Conservation (phyloP, 495 filamentous ascomycete genomes). For the Bryoglossum gracile region DNA sequence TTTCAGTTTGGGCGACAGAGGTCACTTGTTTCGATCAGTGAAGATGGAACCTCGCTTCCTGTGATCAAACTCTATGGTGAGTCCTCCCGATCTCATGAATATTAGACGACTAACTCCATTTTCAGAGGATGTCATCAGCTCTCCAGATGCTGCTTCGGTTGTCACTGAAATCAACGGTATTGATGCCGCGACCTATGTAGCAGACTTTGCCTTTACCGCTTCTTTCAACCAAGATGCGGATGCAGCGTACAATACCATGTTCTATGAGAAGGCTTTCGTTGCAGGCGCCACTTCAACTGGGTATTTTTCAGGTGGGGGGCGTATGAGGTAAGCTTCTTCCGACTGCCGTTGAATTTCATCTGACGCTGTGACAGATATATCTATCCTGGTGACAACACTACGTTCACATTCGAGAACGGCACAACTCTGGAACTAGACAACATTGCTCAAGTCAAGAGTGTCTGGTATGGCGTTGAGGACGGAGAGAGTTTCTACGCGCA, state of each 20-base stretch:
- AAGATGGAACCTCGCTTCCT: conserved; percentile 31
- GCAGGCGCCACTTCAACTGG: conserved; percentile 29
- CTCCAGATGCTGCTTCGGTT: conserved; percentile 17
- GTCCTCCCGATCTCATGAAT: background rate
- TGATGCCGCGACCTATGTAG: conserved; percentile 23
- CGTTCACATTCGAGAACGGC: conserved; percentile 38
- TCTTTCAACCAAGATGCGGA: conserved; percentile 34
- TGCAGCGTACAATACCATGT: conserved; percentile 43
- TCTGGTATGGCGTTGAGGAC: conserved; percentile 27
- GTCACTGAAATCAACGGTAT: conserved; percentile 23
- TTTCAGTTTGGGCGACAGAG: conserved; percentile 30
- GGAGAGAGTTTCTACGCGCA: conserved; percentile 32
- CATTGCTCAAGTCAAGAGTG: conserved; percentile 30
- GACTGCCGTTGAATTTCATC: background rate
- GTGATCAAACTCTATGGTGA: conserved; percentile 32
- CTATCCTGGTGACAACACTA: conserved; percentile 33
- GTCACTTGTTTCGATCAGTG: conserved; percentile 33
- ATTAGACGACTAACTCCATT: background rate
- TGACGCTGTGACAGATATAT: conserved; percentile 24
- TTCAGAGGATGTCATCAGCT: conserved; percentile 19
- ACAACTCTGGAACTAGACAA: conserved; percentile 30
- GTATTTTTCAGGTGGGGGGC: conserved; percentile 24
- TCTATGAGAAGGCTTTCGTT: conserved; percentile 22
- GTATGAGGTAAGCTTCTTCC: conserved; percentile 7
- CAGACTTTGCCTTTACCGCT: conserved; percentile 14